Percentiles rank a stretch among this genome's conserved stretches.
These are phyloP conservation scores for Aschersonia sp. DNA, from an alignment of 2,329 filamentous ascomycete genomes.

Conservation along the genomic window DNA sequence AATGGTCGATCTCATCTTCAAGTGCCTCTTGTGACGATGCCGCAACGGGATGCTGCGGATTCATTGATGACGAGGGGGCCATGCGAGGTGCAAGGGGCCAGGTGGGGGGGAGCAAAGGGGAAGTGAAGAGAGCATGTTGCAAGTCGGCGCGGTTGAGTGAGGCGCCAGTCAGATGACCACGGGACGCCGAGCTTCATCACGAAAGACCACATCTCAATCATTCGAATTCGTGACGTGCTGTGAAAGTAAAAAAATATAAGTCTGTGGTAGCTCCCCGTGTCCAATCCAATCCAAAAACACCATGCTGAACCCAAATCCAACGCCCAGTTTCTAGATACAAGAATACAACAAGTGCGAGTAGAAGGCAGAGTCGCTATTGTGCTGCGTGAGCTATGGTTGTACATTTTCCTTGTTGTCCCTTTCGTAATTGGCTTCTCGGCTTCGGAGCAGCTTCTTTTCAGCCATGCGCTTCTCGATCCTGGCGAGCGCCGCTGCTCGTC, in stretches of 20 bases:
- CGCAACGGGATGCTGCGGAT: background rate
- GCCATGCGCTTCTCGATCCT: slow-evolving; percentile 37
- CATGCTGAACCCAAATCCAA: slow-evolving; percentile 6
- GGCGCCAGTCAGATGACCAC: too few species aligned
- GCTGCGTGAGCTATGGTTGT: slow-evolving; percentile 11
- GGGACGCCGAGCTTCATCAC: too few species aligned
- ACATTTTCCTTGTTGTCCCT: slow-evolving; percentile 48
- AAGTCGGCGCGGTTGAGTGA: too few species aligned
- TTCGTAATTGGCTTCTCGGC: slow-evolving; percentile 16
- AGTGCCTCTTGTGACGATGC: slow-evolving; percentile 14
- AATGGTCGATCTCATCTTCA: slow-evolving; percentile 41
- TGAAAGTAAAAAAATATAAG: too few species aligned
- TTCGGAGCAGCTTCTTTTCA: slow-evolving; percentile 28
- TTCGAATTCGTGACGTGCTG: too few species aligned
- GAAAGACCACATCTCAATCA: too few species aligned
- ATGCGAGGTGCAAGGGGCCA: too few species aligned
- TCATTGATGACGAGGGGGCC: too few species aligned
- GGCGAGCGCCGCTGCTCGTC: slow-evolving; percentile 38
- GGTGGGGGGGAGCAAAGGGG: too few species aligned
- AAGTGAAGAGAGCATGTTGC: too few species aligned
- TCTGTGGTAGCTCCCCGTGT: too few species aligned
- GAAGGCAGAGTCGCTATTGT: background rate
- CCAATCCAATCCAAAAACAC: slow-evolving; percentile 7
- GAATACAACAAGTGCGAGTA: background rate
- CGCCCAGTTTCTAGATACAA: background rate